These are phyloP conservation scores for Suhomyces xylopsoci DNA, from an alignment of 805 yeast species.

Conservation along the genomic window DNA sequence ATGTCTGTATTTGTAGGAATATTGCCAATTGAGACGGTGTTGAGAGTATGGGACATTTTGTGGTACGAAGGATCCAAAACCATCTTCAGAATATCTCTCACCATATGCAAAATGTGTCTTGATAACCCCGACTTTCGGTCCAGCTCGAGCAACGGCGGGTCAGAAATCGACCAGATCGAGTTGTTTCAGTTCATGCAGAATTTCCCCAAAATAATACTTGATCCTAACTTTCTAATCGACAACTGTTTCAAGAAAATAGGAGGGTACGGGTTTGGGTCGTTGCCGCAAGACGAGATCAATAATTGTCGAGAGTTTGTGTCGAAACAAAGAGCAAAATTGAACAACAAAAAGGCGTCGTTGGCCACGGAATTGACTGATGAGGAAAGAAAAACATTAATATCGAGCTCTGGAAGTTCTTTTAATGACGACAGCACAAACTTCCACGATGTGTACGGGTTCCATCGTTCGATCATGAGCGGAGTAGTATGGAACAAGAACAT, in stretches of 20 bases:
- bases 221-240: slow-evolving; percentile 68
- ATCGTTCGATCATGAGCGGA: slow-evolving; percentile 47
- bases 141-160: slow-evolving; percentile 14
- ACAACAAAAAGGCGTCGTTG: slow-evolving; percentile 24
- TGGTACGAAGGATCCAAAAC: slow-evolving; percentile 91
- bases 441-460: slow-evolving; percentile 45
- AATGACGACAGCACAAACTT: slow-evolving; percentile 21
- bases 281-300: slow-evolving; percentile 79
- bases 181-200: slow-evolving; percentile 84
- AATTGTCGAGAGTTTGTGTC: slow-evolving; percentile 77
- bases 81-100: slow-evolving; percentile 75
- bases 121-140: slow-evolving; percentile 58
- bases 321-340: slow-evolving; percentile 49
- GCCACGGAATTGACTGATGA: slow-evolving; percentile 37
- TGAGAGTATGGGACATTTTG: slow-evolving; percentile 91
- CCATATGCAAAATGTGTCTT: slow-evolving; percentile 66
- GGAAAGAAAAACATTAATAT: slow-evolving; percentile 32
- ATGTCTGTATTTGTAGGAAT: slow-evolving; percentile 95
- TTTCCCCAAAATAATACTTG: slow-evolving; percentile 66
- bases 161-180: slow-evolving; percentile 43
- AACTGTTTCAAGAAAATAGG: slow-evolving; percentile 71
- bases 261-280: slow-evolving; percentile 61
- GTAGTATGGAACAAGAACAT: slow-evolving; percentile 63
- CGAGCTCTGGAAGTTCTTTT: slow-evolving; percentile 14
- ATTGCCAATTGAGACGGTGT: slow-evolving; percentile 81